Evolutionary conservation across 495 filamentous ascomycete species (phyloP), one percentile per base, ranked within the genome.

Genomic region (Haplographium delicatum): DNA sequence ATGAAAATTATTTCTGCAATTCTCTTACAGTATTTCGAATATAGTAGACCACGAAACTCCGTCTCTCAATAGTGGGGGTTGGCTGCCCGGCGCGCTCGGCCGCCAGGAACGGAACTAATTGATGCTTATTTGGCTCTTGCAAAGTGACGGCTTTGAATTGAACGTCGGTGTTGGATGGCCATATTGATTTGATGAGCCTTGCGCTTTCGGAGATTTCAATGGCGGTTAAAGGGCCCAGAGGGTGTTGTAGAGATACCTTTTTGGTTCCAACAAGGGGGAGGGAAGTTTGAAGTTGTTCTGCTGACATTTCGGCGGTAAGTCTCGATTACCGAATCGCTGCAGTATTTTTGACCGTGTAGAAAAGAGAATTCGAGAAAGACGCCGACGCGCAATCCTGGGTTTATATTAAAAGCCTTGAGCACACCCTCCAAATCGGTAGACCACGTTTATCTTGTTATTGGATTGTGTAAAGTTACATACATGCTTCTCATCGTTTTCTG

Each of bases 101-200:
- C 5, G 44, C 53, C 18, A 73, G 62, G 47, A 66, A 73, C 4
- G 61, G 73, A 9, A 82, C 52, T 5, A 82, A 64, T 16, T 77
- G 66, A 6, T 70, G 64, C 64, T 88, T 88, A 9, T 71, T 61
- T 6, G 84, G 84, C 65, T 88, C 84, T 33, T 73, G 68, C 0
- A 88, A 69, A 2, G 83, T 85, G 34, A 88, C 70, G 28, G 62
- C 64, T 59, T 86, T 87, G 73, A 85, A 87, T 24, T 80, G 68
- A 58, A 67, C 47, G n/a, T 73, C 63, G 4, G 66, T 72, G 35
- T 67, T 62, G 7, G 62, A 62, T 0, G 79, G 80, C 73, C 79
- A 82, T 42, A 63, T 61, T 2, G 58, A 46, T 28, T 65, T 69
- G 56, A 82, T 61, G 10, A 80, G 62, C 2, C 52, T 31, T 5